Evolutionary conservation across 371 early-diverging fungal genomes (phyloP).

Genomic region (Basidiobolus meristosporus): DNA sequence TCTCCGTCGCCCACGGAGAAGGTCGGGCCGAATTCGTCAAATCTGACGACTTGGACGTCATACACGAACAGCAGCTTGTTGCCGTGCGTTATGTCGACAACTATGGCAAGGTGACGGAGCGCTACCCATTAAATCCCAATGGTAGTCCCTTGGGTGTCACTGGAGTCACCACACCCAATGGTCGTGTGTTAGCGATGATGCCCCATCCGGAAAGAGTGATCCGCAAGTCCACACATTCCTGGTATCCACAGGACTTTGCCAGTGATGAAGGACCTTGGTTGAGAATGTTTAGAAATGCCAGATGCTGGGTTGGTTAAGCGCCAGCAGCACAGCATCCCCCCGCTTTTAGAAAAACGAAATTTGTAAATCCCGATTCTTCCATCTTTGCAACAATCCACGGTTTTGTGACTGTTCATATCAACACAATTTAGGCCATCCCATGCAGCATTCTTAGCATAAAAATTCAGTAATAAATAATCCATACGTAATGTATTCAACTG

Average conservation of each 20-base stretch:
- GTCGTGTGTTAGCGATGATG: slow-evolving; percentile 87
- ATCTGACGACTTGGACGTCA: slow-evolving; percentile 14
- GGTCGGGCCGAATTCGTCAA: slow-evolving; percentile 66
- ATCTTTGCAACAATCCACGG: no score
- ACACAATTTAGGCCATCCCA: no score
- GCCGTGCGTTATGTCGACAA: slow-evolving; percentile 70
- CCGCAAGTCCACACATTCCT: slow-evolving; percentile 68
- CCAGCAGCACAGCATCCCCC: no score
- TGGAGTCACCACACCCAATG: slow-evolving; percentile 61
- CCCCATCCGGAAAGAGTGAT: slow-evolving; percentile 94
- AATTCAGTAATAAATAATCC: no score
- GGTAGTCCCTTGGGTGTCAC: slow-evolving; percentile 76
- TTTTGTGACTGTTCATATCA: no score
- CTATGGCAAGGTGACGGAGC: slow-evolving; percentile 44
- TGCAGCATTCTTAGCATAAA: no score
- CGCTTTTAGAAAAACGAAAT: no score
- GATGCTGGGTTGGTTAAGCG: slow-evolving; percentile 60
- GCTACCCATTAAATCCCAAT: slow-evolving; percentile 92
- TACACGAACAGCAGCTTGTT: slow-evolving; percentile 22
- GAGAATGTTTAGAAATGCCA: slow-evolving; percentile 63
- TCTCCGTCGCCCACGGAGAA: slow-evolving; percentile 94
- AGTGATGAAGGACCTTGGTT: slow-evolving; percentile 62
- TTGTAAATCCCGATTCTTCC: no score
- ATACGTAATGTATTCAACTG: no score
- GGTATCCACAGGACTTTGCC: slow-evolving; percentile 38